Conservation (phyloP, 140 eudicot species). For the Anethum foeniculum region DNA sequence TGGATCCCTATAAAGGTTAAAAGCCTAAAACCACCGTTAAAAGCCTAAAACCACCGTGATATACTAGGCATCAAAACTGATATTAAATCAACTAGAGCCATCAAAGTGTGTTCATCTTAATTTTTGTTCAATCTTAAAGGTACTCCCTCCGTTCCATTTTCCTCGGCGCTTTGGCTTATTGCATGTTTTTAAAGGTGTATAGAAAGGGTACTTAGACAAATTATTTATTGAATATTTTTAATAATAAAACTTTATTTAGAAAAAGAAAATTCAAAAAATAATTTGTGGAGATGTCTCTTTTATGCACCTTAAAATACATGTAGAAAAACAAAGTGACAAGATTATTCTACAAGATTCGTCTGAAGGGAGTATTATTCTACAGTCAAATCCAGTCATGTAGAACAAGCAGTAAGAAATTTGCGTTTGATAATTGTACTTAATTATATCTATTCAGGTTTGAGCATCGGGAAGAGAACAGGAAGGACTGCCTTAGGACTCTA, state of each 20-base stretch:
- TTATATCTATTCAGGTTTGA: slow-evolving; percentile 58
- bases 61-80: neutral
- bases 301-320: no score
- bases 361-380: neutral
- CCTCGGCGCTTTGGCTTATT: no score
- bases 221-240: no score
- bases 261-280: no score
- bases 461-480: slow-evolving; percentile 92
- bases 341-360: neutral
- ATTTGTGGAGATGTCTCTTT: no score
- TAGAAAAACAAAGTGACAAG: no score
- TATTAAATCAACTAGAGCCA: neutral
- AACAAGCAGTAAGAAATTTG: neutral
- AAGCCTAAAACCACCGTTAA: neutral
- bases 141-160: no score
- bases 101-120: neutral
- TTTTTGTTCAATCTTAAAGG: neutral
- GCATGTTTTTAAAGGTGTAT: no score
- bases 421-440: neutral
- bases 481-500: slow-evolving; percentile 90
- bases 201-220: no score
- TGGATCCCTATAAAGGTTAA: neutral
- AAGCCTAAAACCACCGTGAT: neutral
- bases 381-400: neutral
- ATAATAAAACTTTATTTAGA: no score